A percentile compares a stretch with the other conserved stretches of the same genome.
Conservation (phyloP, 345 rosid species). For the Conringia planisiliqua region DNA sequence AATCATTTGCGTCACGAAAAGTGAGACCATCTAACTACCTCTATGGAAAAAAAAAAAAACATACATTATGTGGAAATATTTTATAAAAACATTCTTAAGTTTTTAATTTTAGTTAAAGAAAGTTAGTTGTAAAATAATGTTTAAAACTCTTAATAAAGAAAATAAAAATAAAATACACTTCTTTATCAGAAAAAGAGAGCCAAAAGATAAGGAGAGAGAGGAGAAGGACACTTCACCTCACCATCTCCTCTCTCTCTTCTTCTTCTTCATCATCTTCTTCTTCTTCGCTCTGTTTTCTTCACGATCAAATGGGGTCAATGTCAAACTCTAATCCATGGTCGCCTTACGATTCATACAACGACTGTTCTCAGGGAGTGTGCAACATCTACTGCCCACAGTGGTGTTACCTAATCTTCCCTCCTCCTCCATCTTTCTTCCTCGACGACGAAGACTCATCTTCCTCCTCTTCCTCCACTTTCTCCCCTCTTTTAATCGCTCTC, state of each 20-base stretch:
- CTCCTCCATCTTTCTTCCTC: slow-evolving; percentile 53
- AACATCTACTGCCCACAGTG: slow-evolving; percentile 83
- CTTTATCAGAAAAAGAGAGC: not conserved
- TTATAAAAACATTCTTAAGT: not conserved
- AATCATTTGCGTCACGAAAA: slow-evolving; percentile 17
- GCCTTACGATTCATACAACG: slow-evolving; percentile 55
- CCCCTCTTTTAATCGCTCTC: slow-evolving; percentile 72
- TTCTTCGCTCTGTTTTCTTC: not conserved
- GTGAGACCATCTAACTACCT: not conserved
- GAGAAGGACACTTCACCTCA: slow-evolving; percentile 24
- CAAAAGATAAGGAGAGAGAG: slow-evolving; percentile 20
- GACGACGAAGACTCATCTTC: slow-evolving; percentile 31
- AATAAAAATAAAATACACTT: not conserved
- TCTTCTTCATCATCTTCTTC: too few relatives aligned
- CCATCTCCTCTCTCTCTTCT: not conserved
- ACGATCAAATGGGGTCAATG: slow-evolving; percentile 28
- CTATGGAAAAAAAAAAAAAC: not conserved
- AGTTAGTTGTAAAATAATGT: slow-evolving; percentile 9
- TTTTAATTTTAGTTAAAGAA: slow-evolving; percentile 1
- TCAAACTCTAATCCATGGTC: slow-evolving; percentile 34
- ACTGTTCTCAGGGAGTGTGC: slow-evolving; percentile 77
- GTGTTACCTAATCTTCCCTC: slow-evolving; percentile 76
- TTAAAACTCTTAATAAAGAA: not conserved
- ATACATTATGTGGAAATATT: not conserved
- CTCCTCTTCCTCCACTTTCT: slow-evolving; percentile 46